phyloP scores from a whole-genome alignment of 2,329 filamentous ascomycete genomes.

The Cytospora schulzeri region DNA sequence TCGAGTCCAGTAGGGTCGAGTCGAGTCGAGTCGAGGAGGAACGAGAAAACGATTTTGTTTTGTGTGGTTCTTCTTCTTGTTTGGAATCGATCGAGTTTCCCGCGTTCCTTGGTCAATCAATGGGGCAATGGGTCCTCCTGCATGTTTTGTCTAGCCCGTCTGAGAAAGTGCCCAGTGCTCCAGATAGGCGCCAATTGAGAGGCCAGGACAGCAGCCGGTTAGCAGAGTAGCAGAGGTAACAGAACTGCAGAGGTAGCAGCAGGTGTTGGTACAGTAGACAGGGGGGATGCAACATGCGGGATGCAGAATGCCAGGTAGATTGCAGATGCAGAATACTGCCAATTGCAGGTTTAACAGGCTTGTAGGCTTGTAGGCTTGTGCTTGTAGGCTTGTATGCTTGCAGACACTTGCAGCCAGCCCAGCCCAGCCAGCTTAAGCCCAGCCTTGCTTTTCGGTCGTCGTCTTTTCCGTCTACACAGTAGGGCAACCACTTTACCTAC shows the following conservation, averaged over 20 bases:
- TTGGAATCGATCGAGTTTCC: slow-evolving; percentile 28
- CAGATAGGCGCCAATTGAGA: slow-evolving; percentile 17
- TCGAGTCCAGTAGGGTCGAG: background rate
- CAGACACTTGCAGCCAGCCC: background rate
- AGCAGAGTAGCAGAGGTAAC: background rate
- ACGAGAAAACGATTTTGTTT: slow-evolving; percentile 10
- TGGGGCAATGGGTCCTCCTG: slow-evolving; percentile 23
- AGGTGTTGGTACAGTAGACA: background rate
- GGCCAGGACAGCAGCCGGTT: background rate
- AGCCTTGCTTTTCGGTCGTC: background rate
- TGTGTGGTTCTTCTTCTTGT: slow-evolving; percentile 17
- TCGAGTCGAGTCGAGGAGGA: slow-evolving; percentile 8
- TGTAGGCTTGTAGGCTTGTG: background rate
- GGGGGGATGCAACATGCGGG: background rate
- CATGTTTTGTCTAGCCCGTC: slow-evolving; percentile 19
- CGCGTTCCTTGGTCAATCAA: slow-evolving; percentile 27
- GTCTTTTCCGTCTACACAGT: background rate
- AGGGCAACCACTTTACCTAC: too few species aligned
- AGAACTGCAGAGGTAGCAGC: background rate
- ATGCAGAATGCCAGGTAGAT: background rate
- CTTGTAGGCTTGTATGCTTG: background rate
- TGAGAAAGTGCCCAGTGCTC: slow-evolving; percentile 18
- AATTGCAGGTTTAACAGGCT: background rate
- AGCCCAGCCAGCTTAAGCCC: background rate
- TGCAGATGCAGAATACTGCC: background rate